phyloP scores from a whole-genome alignment of 306 rosid species.

The Inga oerstediana region DNA sequence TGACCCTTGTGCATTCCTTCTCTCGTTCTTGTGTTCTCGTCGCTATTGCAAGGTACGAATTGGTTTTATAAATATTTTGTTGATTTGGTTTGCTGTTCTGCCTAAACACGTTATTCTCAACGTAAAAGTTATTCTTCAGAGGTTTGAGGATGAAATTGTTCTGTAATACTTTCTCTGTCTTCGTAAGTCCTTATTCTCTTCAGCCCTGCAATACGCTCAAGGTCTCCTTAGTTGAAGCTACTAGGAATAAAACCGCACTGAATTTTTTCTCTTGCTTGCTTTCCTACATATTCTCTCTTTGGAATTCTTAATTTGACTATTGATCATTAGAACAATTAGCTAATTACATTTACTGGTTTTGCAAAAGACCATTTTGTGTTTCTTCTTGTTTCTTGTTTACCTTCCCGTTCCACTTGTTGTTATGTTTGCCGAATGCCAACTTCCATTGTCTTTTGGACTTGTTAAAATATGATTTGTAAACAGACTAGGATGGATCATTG shows the following conservation, averaged over 20 bases:
- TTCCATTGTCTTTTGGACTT: not conserved
- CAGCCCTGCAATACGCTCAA: not conserved
- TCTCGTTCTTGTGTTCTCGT: too few relatives aligned
- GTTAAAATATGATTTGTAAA: conserved; percentile 7
- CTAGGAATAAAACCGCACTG: not conserved
- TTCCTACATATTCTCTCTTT: not conserved
- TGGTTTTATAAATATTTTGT: too few relatives aligned
- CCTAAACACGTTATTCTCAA: not conserved
- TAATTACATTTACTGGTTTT: not conserved
- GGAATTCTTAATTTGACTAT: not conserved
- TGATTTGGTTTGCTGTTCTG: not conserved
- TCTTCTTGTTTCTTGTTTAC: conserved; percentile 22
- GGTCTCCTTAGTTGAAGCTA: not conserved
- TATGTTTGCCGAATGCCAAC: not conserved
- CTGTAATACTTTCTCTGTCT: not conserved
- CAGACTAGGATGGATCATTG: not conserved
- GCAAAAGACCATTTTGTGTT: not conserved
- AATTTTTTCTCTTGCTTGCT: not conserved
- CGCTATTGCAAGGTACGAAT: too few relatives aligned
- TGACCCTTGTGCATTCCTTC: too few relatives aligned
- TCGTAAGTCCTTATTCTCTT: not conserved
- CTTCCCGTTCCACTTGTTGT: conserved; percentile 1
- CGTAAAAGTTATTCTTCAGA: not conserved
- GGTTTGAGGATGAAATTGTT: not conserved
- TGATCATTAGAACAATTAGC: not conserved